These are phyloP conservation scores for Vitis cinerea DNA, from an alignment of 164 flowering plant genomes.

Conservation along the genomic window DNA sequence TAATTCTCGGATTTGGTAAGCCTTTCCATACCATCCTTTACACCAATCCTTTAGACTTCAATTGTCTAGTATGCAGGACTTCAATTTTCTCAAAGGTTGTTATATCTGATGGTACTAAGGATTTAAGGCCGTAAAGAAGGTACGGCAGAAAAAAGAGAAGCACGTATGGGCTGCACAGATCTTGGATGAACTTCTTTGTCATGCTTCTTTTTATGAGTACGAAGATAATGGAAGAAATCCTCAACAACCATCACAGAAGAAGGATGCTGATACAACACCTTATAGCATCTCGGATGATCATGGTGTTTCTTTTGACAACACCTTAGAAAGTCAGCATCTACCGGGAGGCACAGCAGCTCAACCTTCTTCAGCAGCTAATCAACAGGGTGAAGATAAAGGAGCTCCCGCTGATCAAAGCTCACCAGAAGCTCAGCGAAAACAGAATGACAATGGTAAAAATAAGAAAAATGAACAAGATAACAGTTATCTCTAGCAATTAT, in stretches of 20 bases:
- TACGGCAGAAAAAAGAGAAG: background rate
- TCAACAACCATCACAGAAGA: background rate
- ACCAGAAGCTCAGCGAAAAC: too few relatives aligned
- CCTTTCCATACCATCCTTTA: background rate
- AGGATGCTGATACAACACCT: background rate
- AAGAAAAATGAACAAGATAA: too few relatives aligned
- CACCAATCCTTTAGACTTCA: background rate
- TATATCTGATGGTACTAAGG: background rate
- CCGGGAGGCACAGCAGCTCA: background rate
- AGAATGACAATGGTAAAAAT: too few relatives aligned
- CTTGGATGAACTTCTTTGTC: background rate
- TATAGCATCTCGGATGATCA: background rate
- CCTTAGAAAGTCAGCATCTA: background rate
- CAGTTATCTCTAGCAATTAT: too few relatives aligned
- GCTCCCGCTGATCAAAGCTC: too few relatives aligned
- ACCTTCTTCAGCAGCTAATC: too few relatives aligned
- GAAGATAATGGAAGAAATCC: background rate
- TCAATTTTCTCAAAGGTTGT: background rate
- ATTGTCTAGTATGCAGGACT: background rate
- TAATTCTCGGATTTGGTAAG: constrained; percentile 1
- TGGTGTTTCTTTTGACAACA: background rate
- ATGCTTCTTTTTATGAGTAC: background rate
- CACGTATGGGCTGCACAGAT: constrained; percentile 1
- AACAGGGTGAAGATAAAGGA: too few relatives aligned
- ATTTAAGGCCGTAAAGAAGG: background rate